Evolutionary conservation across 2,329 filamentous ascomycete genomes (phyloP).

Genomic region (Aspergillaceae sp.): DNA sequence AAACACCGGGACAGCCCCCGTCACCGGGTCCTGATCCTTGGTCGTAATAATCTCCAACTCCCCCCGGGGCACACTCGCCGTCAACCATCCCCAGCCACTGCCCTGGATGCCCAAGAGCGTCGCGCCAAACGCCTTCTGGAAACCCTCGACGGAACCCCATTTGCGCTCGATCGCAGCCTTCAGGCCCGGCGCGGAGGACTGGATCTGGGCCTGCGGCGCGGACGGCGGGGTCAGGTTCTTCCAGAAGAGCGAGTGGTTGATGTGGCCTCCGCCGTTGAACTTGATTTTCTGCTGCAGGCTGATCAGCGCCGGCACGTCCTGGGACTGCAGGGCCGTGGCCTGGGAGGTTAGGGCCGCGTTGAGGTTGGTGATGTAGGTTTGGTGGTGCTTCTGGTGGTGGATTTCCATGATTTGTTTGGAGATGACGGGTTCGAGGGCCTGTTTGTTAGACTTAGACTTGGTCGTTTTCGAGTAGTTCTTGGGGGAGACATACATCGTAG

Average conservation of each 20-base stretch:
- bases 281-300: slow-evolving; percentile 63
- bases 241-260: slow-evolving; percentile 93
- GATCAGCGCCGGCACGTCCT: slow-evolving; percentile 57
- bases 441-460: slow-evolving; percentile 36
- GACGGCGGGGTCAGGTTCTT: slow-evolving; percentile 62
- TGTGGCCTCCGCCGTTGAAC: slow-evolving; percentile 86
- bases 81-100: slow-evolving; percentile 82
- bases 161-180: slow-evolving; percentile 52
- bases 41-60: slow-evolving; percentile 64
- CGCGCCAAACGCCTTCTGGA: slow-evolving; percentile 57
- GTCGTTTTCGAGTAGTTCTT: neutral
- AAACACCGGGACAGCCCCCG: slow-evolving; percentile 67
- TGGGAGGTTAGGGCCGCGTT: slow-evolving; percentile 67
- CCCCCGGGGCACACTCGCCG: slow-evolving; percentile 52
- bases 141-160: slow-evolving; percentile 61
- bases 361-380: slow-evolving; percentile 82
- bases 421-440: slow-evolving; percentile 70
- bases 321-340: slow-evolving; percentile 45
- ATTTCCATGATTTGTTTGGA: slow-evolving; percentile 90
- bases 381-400: slow-evolving; percentile 87
- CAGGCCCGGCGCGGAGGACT: slow-evolving; percentile 50
- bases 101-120: slow-evolving; percentile 66
- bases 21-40: slow-evolving; percentile 78
- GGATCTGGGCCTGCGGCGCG: slow-evolving; percentile 49
- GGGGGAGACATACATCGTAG: slow-evolving; percentile 54